Conservation (phyloP, 176 grass and related monocot species). For the Hordeum marinum region DNA sequence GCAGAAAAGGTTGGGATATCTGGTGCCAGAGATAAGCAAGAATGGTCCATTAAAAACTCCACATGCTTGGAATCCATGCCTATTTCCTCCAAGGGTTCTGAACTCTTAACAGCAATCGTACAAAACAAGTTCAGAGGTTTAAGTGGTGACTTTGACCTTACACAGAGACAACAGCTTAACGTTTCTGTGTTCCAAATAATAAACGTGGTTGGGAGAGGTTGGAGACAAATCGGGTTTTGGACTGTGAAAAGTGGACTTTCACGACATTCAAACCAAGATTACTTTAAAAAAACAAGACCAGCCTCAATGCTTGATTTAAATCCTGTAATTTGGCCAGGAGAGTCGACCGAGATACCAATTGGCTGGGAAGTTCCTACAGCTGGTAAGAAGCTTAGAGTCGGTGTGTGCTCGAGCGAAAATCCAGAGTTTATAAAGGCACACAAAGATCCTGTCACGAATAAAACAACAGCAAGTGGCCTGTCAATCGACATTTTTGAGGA, state of each 20-base stretch:
- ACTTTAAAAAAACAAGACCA: background rate
- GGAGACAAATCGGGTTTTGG: slow-evolving; percentile 41
- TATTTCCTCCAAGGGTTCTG: slow-evolving; percentile 8
- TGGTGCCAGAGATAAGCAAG: background rate
- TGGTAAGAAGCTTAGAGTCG: slow-evolving; percentile 28
- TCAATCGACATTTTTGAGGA: slow-evolving; percentile 34
- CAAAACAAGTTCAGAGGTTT: slow-evolving; percentile 34
- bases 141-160: slow-evolving; percentile 33
- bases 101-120: slow-evolving; percentile 13
- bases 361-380: slow-evolving; percentile 28
- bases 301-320: background rate
- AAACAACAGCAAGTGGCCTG: background rate
- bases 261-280: background rate
- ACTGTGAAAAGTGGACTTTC: slow-evolving; percentile 21
- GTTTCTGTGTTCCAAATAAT: slow-evolving; percentile 36
- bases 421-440: slow-evolving; percentile 14
- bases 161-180: slow-evolving; percentile 15
- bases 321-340: slow-evolving; percentile 42
- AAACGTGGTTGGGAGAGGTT: slow-evolving; percentile 37
- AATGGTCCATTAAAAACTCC: background rate
- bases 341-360: slow-evolving; percentile 15
- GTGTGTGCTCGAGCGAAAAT: background rate
- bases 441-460: background rate
- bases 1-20: slow-evolving; percentile 21
- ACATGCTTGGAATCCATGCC: background rate